Percentiles rank a stretch among this genome's conserved stretches.
Conservation (phyloP, 2,329 filamentous ascomycete species). For the Cladorrhinum sp. region DNA sequence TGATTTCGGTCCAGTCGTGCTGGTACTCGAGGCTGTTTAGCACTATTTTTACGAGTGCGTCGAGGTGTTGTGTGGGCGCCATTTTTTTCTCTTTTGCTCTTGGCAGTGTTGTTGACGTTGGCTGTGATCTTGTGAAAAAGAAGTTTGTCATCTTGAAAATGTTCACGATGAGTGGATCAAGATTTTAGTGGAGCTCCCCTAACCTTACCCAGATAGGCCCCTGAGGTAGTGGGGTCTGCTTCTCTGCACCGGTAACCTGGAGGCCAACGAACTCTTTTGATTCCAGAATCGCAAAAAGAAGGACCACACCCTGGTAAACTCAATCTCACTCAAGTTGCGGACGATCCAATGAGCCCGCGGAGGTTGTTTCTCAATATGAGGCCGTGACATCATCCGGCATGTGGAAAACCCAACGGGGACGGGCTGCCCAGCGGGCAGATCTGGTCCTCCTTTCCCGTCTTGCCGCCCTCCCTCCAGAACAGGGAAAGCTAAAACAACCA, state of each 20-base stretch:
- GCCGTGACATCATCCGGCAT: not conserved
- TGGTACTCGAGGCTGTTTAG: constrained; percentile 70
- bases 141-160: not conserved
- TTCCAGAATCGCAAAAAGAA: not conserved
- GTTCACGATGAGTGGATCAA: not conserved
- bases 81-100: constrained; percentile 14
- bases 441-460: not conserved
- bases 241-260: too few species aligned
- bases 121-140: not conserved
- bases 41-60: constrained; percentile 56
- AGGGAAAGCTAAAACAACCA: constrained; percentile 2
- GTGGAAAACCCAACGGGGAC: too few species aligned
- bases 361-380: not conserved
- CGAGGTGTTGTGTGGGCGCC: constrained; percentile 23
- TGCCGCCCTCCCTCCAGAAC: not conserved
- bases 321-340: not conserved
- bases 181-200: too few species aligned
- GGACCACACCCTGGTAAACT: not conserved
- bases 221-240: too few species aligned
- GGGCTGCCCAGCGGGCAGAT: not conserved
- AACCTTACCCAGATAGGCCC: too few species aligned
- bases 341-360: too few species aligned
- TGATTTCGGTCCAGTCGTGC: constrained; percentile 68
- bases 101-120: too few species aligned
- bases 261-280: too few species aligned